A percentile compares a stretch with the other conserved stretches of the same genome.
Conservation (phyloP, 192 early-diverging fungal genomes). For the Entomortierella beljakovae region DNA sequence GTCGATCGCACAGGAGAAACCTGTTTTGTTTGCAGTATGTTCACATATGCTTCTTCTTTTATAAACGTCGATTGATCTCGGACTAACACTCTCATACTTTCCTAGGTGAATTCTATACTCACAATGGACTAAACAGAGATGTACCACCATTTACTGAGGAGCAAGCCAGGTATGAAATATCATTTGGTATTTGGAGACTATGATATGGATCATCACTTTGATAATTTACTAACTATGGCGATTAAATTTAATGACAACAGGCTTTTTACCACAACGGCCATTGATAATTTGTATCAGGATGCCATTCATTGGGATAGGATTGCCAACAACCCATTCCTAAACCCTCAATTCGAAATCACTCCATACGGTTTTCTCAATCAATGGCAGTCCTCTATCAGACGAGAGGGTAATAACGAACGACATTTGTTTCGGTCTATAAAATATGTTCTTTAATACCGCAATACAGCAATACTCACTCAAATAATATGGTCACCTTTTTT, state of each 20-base stretch:
- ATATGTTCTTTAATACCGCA: too few relatives aligned
- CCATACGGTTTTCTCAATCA: constrained; percentile 17
- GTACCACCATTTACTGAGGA: background rate
- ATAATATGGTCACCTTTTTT: background rate
- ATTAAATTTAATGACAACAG: too few relatives aligned
- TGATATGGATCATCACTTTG: too few relatives aligned
- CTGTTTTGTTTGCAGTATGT: constrained; percentile 24
- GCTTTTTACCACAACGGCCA: background rate
- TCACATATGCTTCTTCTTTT: too few relatives aligned
- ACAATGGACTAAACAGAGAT: constrained; percentile 10
- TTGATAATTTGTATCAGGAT: background rate
- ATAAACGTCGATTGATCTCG: too few relatives aligned
- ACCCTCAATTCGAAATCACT: constrained; percentile 16
- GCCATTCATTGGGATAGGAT: constrained; percentile 37
- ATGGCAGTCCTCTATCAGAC: constrained; percentile 8
- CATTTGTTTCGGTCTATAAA: too few relatives aligned
- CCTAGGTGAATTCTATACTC: too few relatives aligned
- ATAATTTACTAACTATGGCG: too few relatives aligned
- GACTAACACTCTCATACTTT: too few relatives aligned
- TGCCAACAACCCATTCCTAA: constrained; percentile 18
- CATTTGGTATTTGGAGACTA: too few relatives aligned
- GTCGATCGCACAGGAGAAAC: constrained; percentile 10
- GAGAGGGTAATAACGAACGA: constrained; percentile 17
- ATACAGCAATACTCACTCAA: background rate
- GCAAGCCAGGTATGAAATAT: background rate